phyloP scores from a whole-genome alignment of 768 basidiomycete species.

The Daedaleopsis sinensis region DNA sequence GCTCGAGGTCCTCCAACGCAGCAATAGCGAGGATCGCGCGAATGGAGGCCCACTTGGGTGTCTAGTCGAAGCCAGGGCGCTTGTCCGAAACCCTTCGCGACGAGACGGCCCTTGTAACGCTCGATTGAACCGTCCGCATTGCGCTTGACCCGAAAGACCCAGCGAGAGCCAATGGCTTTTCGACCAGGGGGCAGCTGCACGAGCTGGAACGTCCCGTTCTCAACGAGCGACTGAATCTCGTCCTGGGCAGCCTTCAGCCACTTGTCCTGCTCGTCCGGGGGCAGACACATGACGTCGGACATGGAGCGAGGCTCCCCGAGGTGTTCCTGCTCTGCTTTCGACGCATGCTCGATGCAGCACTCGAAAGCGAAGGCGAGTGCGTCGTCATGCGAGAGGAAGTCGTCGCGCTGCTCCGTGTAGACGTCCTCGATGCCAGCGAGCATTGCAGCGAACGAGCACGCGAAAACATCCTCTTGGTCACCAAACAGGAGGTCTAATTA shows the following conservation, averaged over 20 bases:
- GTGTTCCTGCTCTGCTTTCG: conserved; percentile 11
- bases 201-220: conserved; percentile 35
- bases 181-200: conserved; percentile 31
- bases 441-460: conserved; percentile 5
- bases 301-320: conserved; percentile 11
- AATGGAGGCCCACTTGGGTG: conserved; percentile 31
- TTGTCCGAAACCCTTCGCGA: conserved; percentile 39
- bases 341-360: conserved; percentile 5
- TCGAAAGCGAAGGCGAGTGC: conserved; percentile 13
- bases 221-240: conserved; percentile 23
- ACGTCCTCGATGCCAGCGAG: conserved; percentile 3
- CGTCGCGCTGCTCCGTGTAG: conserved; percentile 2
- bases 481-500: conserved; percentile 4
- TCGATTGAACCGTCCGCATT: conserved; percentile 38
- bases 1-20: too few species aligned
- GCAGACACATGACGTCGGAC: conserved; percentile 8
- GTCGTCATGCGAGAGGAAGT: conserved; percentile 8
- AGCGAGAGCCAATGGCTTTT: conserved; percentile 36
- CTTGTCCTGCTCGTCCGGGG: conserved; percentile 9
- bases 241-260: conserved; percentile 23
- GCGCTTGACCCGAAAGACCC: conserved; percentile 43
- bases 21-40: conserved; percentile 29
- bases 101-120: conserved; percentile 42
- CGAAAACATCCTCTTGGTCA: not conserved
- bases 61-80: conserved; percentile 36